phyloP scores from a whole-genome alignment of 2,329 filamentous ascomycete species.

The Neonectria faginata region DNA sequence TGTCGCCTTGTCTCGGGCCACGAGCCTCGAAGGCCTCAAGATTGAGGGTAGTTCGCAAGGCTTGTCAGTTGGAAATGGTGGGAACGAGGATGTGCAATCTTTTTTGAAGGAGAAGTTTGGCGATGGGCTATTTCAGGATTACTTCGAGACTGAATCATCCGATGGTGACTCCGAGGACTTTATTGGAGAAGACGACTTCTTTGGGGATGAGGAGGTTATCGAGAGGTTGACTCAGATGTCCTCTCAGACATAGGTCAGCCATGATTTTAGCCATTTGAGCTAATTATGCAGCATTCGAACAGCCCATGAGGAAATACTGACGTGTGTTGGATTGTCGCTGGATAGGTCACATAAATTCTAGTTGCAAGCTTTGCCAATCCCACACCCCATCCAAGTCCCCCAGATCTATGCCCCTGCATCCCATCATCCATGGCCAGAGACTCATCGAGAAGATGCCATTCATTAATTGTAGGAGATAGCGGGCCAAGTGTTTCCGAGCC shows the following conservation, averaged over 20 bases:
- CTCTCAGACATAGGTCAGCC: neutral
- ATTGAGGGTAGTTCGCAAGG: conserved; percentile 20
- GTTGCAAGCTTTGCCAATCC: conserved; percentile 1
- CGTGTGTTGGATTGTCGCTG: neutral
- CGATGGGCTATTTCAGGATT: neutral
- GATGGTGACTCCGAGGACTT: neutral
- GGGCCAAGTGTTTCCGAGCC: neutral
- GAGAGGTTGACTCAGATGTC: neutral
- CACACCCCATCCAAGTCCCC: neutral
- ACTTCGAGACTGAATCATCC: neutral
- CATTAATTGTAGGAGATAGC: neutral
- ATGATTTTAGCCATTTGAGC: neutral
- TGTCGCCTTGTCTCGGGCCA: conserved; percentile 54
- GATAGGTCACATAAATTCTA: neutral
- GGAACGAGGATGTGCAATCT: conserved; percentile 17
- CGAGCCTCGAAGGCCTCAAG: conserved; percentile 31
- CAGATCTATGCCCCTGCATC: neutral
- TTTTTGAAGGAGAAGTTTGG: conserved; percentile 31
- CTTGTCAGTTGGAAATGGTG: neutral
- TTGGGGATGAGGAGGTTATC: neutral
- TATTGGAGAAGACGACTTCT: neutral
- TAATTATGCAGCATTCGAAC: neutral
- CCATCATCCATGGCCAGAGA: neutral
- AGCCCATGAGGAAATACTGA: neutral
- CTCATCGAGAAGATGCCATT: neutral